Evolutionary conservation across 1,139 yeast species (phyloP), one percentile per base, ranked within the genome.

Genomic region (Saccharomyces hybrid): DNA sequence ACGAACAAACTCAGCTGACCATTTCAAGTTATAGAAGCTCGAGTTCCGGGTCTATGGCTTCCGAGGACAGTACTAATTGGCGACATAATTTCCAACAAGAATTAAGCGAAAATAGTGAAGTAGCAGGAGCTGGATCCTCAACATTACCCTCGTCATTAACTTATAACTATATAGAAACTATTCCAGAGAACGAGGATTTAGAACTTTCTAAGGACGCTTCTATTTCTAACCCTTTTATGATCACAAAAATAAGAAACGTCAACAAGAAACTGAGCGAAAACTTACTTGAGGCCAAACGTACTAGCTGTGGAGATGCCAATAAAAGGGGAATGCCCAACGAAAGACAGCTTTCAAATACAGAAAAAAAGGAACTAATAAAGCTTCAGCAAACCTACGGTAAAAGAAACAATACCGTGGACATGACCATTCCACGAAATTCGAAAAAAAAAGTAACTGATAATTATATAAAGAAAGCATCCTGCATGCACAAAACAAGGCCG

Each of bases 221-320:
- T 1, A 49, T 69, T 11, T 67, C 71, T 1, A 70, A 71, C 51
- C 73, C 73, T 0, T 70, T 69, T 57, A 61, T 62, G 5, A 53
- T 63, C 5, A 41, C 68, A 0, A 67, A 64, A 49, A 52, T 67
- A 51, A 56, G 53, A 42, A 57, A 26, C 42, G 51, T 31, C 16
- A 38, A 27, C 11, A 51, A 34, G 34, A 46, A 38, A 23, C 53
- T 29, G 38, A 50, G 31, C 38, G 51, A 47, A 53, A 28, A 38
- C 8, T 20, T n/a, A 20, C 11, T 7, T 13, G 20, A 38, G n/a
- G 44, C 25, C 20, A 11, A 38, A 38, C 23, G 11, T 20, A 9
- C 8, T 9, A 38, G 11, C 11, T 16, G 44, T 23, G 44, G 20
- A 11, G 11, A 5, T 9, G n/a, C 44, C 6, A n/a, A 20, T 20